Percentiles rank a stretch among this genome's conserved stretches.
phyloP scores from a whole-genome alignment of 2,329 filamentous ascomycete species.

The Xylariaceae sp. region DNA sequence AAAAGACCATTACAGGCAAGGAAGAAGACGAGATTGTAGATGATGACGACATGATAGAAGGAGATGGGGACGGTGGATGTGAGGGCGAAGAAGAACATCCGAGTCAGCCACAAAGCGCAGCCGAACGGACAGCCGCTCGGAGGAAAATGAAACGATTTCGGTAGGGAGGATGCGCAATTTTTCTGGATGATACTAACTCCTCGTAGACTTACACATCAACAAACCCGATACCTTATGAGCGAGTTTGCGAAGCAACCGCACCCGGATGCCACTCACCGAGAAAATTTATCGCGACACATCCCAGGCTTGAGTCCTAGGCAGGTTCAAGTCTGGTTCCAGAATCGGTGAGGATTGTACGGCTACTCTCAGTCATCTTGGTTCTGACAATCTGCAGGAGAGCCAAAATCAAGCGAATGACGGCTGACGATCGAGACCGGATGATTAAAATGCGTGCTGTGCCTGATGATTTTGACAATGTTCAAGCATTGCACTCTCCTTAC shows the following conservation, averaged over 20 bases:
- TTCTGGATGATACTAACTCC: conserved; percentile 34
- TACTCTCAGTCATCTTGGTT: neutral
- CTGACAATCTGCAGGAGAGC: conserved; percentile 49
- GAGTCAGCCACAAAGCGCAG: conserved; percentile 32
- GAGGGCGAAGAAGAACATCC: conserved; percentile 60
- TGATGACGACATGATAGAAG: conserved; percentile 53
- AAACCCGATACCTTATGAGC: conserved; percentile 96
- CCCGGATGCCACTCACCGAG: conserved; percentile 85
- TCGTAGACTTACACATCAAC: conserved; percentile 81
- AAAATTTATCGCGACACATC: conserved; percentile 82
- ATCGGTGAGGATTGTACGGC: conserved; percentile 60
- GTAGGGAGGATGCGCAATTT: conserved; percentile 40
- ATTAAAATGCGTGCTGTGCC: conserved; percentile 69
- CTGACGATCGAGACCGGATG: conserved; percentile 67
- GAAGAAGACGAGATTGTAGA: conserved; percentile 52
- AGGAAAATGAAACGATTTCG: conserved; percentile 77
- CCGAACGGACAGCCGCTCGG: conserved; percentile 48
- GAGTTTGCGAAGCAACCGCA: conserved; percentile 94
- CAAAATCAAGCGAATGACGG: conserved; percentile 67
- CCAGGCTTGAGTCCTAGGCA: conserved; percentile 87
- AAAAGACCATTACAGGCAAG: conserved; percentile 39
- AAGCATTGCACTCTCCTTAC: conserved; percentile 64
- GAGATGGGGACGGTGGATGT: conserved; percentile 38
- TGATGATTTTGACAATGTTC: conserved; percentile 66
- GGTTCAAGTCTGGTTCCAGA: conserved; percentile 98